These are phyloP conservation scores for Yamadazyma triangularis DNA, from an alignment of 1,139 yeast genomes.

Conservation along the genomic window DNA sequence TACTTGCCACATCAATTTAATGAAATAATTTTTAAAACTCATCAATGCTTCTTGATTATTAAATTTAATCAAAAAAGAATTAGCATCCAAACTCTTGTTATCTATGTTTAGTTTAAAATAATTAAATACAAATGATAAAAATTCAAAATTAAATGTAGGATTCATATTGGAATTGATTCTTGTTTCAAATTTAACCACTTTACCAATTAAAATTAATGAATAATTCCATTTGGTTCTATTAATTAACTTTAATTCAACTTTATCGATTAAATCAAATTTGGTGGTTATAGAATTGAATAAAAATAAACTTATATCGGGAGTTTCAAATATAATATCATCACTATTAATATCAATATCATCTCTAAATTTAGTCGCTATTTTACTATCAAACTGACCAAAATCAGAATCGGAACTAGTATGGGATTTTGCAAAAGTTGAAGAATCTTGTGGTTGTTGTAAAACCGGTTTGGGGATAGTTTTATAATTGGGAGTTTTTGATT, in stretches of 20 bases:
- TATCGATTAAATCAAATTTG: constrained; percentile 3
- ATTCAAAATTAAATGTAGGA: constrained; percentile 61
- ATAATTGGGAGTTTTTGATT: too few relatives aligned
- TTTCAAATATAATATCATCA: constrained; percentile 1
- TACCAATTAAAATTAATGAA: constrained; percentile 39
- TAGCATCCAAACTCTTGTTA: constrained; percentile 24
- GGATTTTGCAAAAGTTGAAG: too few relatives aligned
- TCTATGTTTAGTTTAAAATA: constrained; percentile 25
- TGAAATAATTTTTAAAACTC: constrained; percentile 49
- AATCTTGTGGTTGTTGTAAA: background rate
- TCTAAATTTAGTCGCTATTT: background rate
- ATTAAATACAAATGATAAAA: constrained; percentile 63
- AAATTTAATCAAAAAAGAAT: constrained; percentile 66
- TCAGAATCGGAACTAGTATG: too few relatives aligned
- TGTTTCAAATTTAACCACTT: constrained; percentile 33
- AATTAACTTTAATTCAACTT: constrained; percentile 26
- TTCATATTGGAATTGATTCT: constrained; percentile 48
- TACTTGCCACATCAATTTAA: constrained; percentile 59
- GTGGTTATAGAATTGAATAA: constrained; percentile 1
- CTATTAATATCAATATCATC: background rate
- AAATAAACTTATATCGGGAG: background rate
- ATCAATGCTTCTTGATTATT: constrained; percentile 32
- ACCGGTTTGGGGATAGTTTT: background rate
- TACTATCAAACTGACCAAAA: too few relatives aligned
- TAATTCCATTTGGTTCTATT: constrained; percentile 52